phyloP scores from a whole-genome alignment of 371 early-diverging fungal genomes.

The Mortierella sp. region DNA sequence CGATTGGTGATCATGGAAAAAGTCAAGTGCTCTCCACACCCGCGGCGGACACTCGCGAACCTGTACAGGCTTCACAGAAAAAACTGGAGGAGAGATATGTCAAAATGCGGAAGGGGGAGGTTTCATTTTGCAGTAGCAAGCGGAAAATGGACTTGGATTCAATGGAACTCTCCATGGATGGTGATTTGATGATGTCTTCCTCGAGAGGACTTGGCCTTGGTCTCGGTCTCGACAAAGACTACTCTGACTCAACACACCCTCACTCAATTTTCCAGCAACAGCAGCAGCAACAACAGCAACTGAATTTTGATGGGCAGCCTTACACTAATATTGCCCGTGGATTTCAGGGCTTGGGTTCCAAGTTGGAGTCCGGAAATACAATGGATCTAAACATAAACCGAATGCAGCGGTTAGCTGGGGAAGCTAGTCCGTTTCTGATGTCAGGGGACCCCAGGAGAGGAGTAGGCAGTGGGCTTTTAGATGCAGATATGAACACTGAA shows the following conservation, averaged over 20 bases:
- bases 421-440: not conserved
- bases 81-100: conserved; percentile 45
- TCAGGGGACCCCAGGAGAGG: not conserved
- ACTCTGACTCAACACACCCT: not conserved
- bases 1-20: conserved; percentile 13
- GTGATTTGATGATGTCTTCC: not conserved
- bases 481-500: not conserved
- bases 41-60: not conserved
- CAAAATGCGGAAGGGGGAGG: conserved; percentile 50
- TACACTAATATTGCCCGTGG: not conserved
- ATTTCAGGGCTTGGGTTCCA: not conserved
- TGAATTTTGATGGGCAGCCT: conserved; percentile 24
- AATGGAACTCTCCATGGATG: conserved; percentile 6
- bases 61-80: not conserved
- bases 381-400: not conserved
- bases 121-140: conserved; percentile 32
- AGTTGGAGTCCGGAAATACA: not conserved
- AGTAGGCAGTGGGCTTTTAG: not conserved
- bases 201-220: conserved; percentile 13
- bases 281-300: not conserved
- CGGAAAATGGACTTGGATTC: conserved; percentile 18
- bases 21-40: not conserved
- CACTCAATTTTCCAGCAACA: conserved; percentile 2
- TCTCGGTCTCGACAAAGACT: conserved; percentile 7
- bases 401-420: not conserved